Evolutionary conservation across 2,329 filamentous ascomycete species (phyloP).

Genomic region (Sclerotinia nivalis): DNA sequence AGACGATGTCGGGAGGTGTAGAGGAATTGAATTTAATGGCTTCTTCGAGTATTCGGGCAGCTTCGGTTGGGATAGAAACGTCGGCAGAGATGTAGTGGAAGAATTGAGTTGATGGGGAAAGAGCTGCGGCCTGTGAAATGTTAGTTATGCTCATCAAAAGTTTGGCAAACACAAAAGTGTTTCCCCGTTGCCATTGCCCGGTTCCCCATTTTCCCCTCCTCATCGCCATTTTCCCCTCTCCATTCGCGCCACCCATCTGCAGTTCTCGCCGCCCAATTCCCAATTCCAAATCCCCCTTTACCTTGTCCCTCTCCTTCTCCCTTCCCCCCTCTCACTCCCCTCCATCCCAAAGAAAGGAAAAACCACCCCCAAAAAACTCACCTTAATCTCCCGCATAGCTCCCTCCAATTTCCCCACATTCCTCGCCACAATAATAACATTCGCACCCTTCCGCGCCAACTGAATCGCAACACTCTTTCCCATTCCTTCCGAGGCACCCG

Average conservation of each 20-base stretch:
- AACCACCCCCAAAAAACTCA: conserved; percentile 40
- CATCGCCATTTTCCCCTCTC: background rate
- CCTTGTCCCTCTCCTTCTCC: too few species aligned
- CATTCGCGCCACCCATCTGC: too few species aligned
- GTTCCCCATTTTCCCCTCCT: too few species aligned
- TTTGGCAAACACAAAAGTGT: too few species aligned
- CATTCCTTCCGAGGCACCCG: conserved; percentile 91
- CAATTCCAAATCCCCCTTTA: background rate
- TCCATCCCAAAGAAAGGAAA: background rate
- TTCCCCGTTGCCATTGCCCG: background rate
- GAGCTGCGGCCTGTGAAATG: conserved; percentile 60
- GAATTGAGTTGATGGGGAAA: conserved; percentile 65
- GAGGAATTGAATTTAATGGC: conserved; percentile 77
- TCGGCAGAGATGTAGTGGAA: conserved; percentile 87
- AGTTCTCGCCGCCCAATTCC: too few species aligned
- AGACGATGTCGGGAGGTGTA: conserved; percentile 77
- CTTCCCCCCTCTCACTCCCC: too few species aligned
- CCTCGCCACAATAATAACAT: conserved; percentile 81
- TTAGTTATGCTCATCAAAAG: conserved; percentile 8
- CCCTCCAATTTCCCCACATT: conserved; percentile 71
- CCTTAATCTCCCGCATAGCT: conserved; percentile 66
- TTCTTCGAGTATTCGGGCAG: conserved; percentile 67
- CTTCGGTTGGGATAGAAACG: conserved; percentile 69
- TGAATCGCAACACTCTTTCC: conserved; percentile 73
- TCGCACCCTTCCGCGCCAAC: conserved; percentile 80